Conservation (phyloP, 768 basidiomycete species). For the Galerina sulciceps region DNA sequence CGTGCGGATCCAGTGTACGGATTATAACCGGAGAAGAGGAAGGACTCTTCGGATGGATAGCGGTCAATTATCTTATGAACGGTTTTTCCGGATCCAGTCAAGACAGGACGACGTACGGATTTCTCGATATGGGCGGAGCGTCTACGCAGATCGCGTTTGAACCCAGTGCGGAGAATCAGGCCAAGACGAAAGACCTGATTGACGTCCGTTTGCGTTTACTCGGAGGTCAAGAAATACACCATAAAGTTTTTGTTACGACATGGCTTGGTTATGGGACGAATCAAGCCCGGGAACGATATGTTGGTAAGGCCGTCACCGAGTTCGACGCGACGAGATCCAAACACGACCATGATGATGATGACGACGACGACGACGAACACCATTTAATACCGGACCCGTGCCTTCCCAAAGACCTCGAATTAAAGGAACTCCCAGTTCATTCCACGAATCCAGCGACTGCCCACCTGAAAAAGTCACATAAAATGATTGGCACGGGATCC, state of each 20-base stretch:
- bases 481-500: constrained; percentile 84
- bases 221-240: constrained; percentile 84
- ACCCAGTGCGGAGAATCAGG: constrained; percentile 64
- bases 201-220: constrained; percentile 83
- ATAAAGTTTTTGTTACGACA: constrained; percentile 96
- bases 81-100: constrained; percentile 70
- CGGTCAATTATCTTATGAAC: constrained; percentile 98
- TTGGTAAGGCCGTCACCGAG: constrained; percentile 65
- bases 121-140: constrained; percentile 99
- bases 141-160: constrained; percentile 99
- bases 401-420: constrained; percentile 74
- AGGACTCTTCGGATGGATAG: constrained; percentile 98
- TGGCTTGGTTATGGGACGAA: constrained; percentile 99
- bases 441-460: constrained; percentile 36
- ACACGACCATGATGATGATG: constrained; percentile 17
- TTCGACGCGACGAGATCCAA: constrained; percentile 46
- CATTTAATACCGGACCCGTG: constrained; percentile 82
- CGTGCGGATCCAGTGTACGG: constrained; percentile 90
- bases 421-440: constrained; percentile 61
- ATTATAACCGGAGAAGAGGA: constrained; percentile 99
- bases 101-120: constrained; percentile 88
- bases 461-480: constrained; percentile 58
- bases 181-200: constrained; percentile 66
- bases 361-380: constrained; percentile 29
- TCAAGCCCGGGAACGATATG: constrained; percentile 92